Percentiles rank a stretch among this genome's conserved stretches.
phyloP scores from a whole-genome alignment of 441 rosid species.

The Jatropha multifida region DNA sequence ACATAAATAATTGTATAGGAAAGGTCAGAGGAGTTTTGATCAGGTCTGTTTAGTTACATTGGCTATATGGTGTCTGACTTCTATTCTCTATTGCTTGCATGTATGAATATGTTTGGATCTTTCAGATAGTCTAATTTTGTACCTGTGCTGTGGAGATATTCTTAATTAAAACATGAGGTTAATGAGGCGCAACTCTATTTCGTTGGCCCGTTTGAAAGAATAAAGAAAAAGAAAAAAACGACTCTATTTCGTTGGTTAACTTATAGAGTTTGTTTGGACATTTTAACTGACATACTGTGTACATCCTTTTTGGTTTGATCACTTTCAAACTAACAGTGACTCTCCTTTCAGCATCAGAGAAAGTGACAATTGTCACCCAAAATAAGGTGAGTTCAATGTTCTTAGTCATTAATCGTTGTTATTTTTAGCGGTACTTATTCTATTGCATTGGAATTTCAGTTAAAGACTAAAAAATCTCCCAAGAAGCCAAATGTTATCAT shows the following conservation, averaged over 20 bases:
- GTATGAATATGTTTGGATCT: neutral
- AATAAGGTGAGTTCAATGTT: conserved; percentile 49
- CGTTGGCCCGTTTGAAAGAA: too few relatives aligned
- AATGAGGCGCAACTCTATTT: neutral
- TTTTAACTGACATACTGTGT: neutral
- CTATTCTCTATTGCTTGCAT: too few relatives aligned
- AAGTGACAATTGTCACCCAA: conserved; percentile 36
- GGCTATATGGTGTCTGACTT: neutral
- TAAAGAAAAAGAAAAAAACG: too few relatives aligned
- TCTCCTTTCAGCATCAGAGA: conserved; percentile 52
- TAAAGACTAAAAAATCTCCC: conserved; percentile 40
- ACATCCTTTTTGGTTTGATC: conserved; percentile 5
- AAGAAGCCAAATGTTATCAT: conserved; percentile 49
- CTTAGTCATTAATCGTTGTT: conserved; percentile 16
- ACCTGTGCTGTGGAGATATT: neutral
- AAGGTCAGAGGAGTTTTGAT: neutral
- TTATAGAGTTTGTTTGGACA: neutral
- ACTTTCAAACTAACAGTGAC: conserved; percentile 28
- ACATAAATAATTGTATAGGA: neutral
- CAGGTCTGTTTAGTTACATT: neutral
- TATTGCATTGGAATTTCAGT: conserved; percentile 35
- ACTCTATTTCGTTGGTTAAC: neutral
- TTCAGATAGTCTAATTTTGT: neutral
- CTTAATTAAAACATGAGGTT: neutral
- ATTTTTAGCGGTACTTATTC: neutral